These are phyloP conservation scores for Gossypium stocksii DNA, from an alignment of 345 rosid genomes.

Conservation along the genomic window DNA sequence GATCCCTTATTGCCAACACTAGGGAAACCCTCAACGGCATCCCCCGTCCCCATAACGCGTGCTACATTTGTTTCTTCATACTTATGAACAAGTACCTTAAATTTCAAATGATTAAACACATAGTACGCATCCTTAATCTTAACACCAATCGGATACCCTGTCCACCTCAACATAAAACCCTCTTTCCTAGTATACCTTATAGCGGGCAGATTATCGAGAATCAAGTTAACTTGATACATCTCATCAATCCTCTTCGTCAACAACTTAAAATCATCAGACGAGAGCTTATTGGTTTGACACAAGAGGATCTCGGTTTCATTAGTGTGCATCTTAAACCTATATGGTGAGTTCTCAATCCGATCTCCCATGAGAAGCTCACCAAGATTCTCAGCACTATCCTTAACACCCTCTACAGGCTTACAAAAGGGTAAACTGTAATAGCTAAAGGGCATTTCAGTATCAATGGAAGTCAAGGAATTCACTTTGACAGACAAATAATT, in stretches of 20 bases:
- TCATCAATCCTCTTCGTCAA: constrained; percentile 70
- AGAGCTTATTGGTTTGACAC: constrained; percentile 43
- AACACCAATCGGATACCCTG: constrained; percentile 57
- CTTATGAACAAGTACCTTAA: constrained; percentile 67
- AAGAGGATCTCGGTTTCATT: constrained; percentile 50
- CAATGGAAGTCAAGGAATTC: constrained; percentile 76
- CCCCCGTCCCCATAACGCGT: constrained; percentile 64
- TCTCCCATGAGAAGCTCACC: constrained; percentile 80
- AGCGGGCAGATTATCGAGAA: constrained; percentile 67
- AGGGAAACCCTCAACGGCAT: constrained; percentile 48
- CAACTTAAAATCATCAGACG: constrained; percentile 45
- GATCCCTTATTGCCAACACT: constrained; percentile 28
- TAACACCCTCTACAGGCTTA: constrained; percentile 52
- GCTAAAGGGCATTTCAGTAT: constrained; percentile 68
- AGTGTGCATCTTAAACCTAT: constrained; percentile 50
- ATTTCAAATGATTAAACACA: constrained; percentile 70
- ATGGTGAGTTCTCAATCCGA: constrained; percentile 71
- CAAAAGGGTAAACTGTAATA: constrained; percentile 73
- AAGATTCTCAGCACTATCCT: constrained; percentile 71
- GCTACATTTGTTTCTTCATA: constrained; percentile 64
- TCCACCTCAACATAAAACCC: constrained; percentile 51
- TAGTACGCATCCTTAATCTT: constrained; percentile 57
- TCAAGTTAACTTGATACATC: constrained; percentile 75
- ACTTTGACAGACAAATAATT: constrained; percentile 55
- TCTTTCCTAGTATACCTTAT: constrained; percentile 61